Conservation (phyloP, 2,329 filamentous ascomycete genomes). For the Penicillium sp. region DNA sequence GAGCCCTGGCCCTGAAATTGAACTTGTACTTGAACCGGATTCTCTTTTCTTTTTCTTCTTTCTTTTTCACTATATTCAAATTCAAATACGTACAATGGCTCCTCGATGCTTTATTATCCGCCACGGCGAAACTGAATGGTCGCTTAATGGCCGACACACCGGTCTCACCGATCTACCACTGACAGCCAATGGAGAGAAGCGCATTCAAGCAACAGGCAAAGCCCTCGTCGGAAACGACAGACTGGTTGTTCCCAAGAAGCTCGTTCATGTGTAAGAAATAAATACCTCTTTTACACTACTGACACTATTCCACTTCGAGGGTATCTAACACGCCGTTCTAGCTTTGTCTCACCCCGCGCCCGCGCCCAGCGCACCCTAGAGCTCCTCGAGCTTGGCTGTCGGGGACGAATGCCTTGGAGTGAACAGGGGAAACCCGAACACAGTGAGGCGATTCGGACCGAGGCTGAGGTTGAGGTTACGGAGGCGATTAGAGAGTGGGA, state of each 20-base stretch:
- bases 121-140: conserved; percentile 96
- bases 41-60: not conserved
- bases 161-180: conserved; percentile 82
- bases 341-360: conserved; percentile 80
- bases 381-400: conserved; percentile 71
- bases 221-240: conserved; percentile 81
- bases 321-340: conserved; percentile 24
- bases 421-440: conserved; percentile 28
- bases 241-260: conserved; percentile 75
- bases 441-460: conserved; percentile 49
- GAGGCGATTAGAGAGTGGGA: conserved; percentile 80
- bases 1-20: not conserved
- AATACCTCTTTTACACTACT: conserved; percentile 16
- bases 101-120: conserved; percentile 79
- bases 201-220: conserved; percentile 71
- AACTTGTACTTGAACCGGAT: conserved; percentile 4
- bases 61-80: not conserved
- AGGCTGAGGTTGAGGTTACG: conserved; percentile 64
- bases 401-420: conserved; percentile 70
- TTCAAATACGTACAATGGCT: conserved; percentile 41
- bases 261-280: conserved; percentile 71
- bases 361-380: conserved; percentile 89
- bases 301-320: not conserved
- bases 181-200: conserved; percentile 75
- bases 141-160: conserved; percentile 79